Conservation (phyloP, 164 flowering plant genomes). For the grape (Vitis vinifera) region DNA sequence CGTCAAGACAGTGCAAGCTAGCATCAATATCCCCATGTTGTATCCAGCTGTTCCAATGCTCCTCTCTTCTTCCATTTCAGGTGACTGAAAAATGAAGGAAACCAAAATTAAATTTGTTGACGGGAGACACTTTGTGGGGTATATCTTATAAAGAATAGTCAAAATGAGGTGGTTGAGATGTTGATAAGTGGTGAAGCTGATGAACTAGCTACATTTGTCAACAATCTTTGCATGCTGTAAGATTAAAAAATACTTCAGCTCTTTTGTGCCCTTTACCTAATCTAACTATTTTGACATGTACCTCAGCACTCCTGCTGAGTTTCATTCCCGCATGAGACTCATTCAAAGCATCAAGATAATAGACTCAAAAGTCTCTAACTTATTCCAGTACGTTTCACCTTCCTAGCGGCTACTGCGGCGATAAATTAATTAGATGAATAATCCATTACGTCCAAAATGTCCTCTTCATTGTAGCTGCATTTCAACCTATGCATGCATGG, state of each 20-base stretch:
- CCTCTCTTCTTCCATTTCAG: conserved; percentile 12
- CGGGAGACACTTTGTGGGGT: background rate
- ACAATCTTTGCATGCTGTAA: conserved; percentile 29
- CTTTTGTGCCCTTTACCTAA: conserved; percentile 22
- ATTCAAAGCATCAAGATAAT: background rate
- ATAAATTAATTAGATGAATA: background rate
- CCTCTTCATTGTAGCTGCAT: background rate
- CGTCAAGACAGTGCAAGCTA: conserved; percentile 34
- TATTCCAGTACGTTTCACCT: background rate
- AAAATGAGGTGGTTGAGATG: conserved; percentile 11
- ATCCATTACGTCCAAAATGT: background rate
- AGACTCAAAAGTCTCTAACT: background rate
- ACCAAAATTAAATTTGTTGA: background rate
- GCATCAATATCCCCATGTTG: conserved; percentile 22
- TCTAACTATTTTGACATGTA: background rate
- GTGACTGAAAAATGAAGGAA: background rate
- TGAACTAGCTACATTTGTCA: conserved; percentile 19
- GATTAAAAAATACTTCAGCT: conserved; percentile 10
- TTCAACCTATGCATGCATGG: conserved; percentile 5
- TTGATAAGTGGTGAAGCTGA: conserved; percentile 4
- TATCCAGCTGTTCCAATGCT: conserved; percentile 14
- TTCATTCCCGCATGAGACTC: too few relatives aligned
- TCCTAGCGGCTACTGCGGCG: background rate
- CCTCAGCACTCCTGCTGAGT: too few relatives aligned
- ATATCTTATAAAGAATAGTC: conserved; percentile 9